Evolutionary conservation across 495 filamentous ascomycete genomes (phyloP), one percentile per base, ranked within the genome.

Genomic region (Terfezia claveryi): DNA sequence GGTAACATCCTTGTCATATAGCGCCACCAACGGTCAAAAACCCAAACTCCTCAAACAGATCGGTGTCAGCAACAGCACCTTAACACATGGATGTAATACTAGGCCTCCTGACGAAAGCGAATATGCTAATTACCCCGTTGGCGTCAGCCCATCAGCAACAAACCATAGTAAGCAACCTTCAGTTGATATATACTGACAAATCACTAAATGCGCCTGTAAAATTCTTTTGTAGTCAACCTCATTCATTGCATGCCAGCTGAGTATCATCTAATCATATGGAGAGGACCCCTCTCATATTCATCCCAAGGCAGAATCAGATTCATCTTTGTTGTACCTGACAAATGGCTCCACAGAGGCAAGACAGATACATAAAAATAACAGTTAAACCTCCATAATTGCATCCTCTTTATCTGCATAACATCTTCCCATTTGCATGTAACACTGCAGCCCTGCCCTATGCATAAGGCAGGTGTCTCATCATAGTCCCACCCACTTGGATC

Each of bases 41-140:
- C 82, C 87, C 11, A 98, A 75, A 59, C 83, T 89, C 27, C 91
- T 80, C 1, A 92, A 83, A 63, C 88, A 94, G 64, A 98, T 93
- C 23, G 91, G 91, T 0, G 91, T 98, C 51, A 98, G 74, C 23
- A 94, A 76, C 10, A 95, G 72, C 8, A 81, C 82, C 44, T 81
- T 79, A 8, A 98, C 91, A 8, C 94, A 71, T 0, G 91, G 91
- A 65, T 98, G 91, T 52, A 98, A 80, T 62, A 98, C 96, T 62
- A 79, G 84, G 14, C 91, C 92, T 10, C 91, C 91, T 9, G 80
- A 80, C 59, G 80, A 85, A n/a, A 98, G 74, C 23, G 80, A 87
- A 71, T 96, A 98, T 1, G 91, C 91, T 0, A 92, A 96, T 56
- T 82, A 89, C 6, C 91, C 91, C 0, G 92, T 98, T 0, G 92